These are phyloP conservation scores for Fusarium setosum DNA, from an alignment of 2,329 filamentous ascomycete species.

Conservation along the genomic window DNA sequence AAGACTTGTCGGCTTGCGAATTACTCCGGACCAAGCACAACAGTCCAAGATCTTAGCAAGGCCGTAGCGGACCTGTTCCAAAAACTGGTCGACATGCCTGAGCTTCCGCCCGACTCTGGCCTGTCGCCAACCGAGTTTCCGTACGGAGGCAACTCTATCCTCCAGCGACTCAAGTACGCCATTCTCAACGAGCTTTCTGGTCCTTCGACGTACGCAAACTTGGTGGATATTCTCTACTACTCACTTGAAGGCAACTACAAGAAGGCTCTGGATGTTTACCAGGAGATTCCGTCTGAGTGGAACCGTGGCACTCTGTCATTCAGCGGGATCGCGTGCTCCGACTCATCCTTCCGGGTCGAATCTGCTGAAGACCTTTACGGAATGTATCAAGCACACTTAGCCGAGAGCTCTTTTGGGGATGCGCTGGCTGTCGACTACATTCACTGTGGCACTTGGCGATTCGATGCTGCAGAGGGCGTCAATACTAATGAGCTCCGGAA, in stretches of 20 bases:
- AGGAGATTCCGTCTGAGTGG: conserved; percentile 20
- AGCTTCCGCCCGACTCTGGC: neutral
- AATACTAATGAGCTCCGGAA: conserved; percentile 24
- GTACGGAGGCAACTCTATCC: conserved; percentile 15
- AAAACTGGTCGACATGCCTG: conserved; percentile 4
- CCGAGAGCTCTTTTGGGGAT: conserved; percentile 29
- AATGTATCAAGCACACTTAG: conserved; percentile 10
- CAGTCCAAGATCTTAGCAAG: conserved; percentile 13
- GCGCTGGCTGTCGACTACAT: conserved; percentile 6
- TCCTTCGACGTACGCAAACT: conserved; percentile 5
- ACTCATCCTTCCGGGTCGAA: conserved; percentile 21
- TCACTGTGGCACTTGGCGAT: conserved; percentile 24
- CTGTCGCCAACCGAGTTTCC: neutral
- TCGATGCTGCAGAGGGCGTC: conserved; percentile 24
- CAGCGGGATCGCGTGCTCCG: conserved; percentile 26
- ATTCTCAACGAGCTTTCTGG: conserved; percentile 17
- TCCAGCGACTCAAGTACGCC: conserved; percentile 15
- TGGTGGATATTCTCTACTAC: conserved; percentile 3
- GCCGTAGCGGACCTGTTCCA: conserved; percentile 8
- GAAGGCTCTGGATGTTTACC: conserved; percentile 11
- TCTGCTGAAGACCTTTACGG: conserved; percentile 23
- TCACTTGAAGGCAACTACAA: conserved; percentile 16
- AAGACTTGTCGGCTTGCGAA: conserved; percentile 23
- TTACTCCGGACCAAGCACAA: conserved; percentile 23
- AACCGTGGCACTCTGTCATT: conserved; percentile 19